Percentiles rank a stretch among this genome's conserved stretches.
These are phyloP conservation scores for Cenchrus fungigraminus DNA, from an alignment of 176 grass and related monocot species.

Conservation along the genomic window DNA sequence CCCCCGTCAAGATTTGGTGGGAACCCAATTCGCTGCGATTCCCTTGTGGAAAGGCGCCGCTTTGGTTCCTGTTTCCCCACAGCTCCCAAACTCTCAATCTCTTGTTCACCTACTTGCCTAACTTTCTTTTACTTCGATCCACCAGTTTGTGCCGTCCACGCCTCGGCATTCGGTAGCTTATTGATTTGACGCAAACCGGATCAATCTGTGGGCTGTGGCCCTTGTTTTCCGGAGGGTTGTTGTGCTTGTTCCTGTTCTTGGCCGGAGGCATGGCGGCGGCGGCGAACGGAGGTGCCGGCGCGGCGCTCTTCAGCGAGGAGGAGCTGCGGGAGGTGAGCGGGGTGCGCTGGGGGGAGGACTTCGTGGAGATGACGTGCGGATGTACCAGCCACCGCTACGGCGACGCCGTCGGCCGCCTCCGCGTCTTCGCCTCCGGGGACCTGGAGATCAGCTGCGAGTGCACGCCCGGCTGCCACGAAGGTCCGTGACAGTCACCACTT, in stretches of 20 bases:
- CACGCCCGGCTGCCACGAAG: constrained; percentile 88
- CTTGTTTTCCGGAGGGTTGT: constrained; percentile 11
- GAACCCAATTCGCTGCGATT: constrained; percentile 55
- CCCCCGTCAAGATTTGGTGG: constrained; percentile 54
- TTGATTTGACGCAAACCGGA: constrained; percentile 51
- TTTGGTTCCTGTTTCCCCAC: constrained; percentile 58
- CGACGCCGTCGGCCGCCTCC: constrained; percentile 87
- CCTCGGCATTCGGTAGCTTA: constrained; percentile 28
- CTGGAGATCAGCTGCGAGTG: constrained; percentile 91
- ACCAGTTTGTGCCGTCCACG: constrained; percentile 18
- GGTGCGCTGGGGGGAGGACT: constrained; percentile 58
- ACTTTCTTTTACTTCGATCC: constrained; percentile 60
- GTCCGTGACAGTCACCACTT: constrained; percentile 46
- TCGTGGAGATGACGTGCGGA: constrained; percentile 87
- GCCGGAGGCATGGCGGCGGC: constrained; percentile 60
- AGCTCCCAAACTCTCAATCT: constrained; percentile 40
- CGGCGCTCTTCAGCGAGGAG: constrained; percentile 79
- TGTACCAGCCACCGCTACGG: constrained; percentile 99
- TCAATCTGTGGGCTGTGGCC: constrained; percentile 33
- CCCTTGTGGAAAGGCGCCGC: constrained; percentile 47
- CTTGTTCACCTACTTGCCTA: constrained; percentile 47
- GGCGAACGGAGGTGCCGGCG: constrained; percentile 36
- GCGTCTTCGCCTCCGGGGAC: constrained; percentile 79
- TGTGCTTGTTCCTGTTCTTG: constrained; percentile 20
- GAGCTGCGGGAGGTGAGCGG: constrained; percentile 85